Evolutionary conservation across 2,329 filamentous ascomycete species (phyloP), one percentile per base, ranked within the genome.

Genomic region (Cordyceps farinosa): DNA sequence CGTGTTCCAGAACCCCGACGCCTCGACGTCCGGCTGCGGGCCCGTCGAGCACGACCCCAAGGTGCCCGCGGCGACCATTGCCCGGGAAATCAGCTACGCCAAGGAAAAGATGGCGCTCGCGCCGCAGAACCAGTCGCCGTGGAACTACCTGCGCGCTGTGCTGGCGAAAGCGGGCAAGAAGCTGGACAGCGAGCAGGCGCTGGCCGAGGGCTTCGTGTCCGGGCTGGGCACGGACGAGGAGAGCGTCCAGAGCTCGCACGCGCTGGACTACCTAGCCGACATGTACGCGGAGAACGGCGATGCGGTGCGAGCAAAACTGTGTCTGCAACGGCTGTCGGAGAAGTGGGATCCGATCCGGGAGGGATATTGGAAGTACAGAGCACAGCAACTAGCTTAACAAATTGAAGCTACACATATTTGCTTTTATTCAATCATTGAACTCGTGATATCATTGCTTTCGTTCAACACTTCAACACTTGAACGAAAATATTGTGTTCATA

Each of bases 121-220:
- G 47, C 95, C 95, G 52, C 93, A 98, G 82, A 99, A 98, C 75
- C 90, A 92, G 75, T 94, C 90, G 68, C 85, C 92, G 1, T 99
- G 95, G 95, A 95, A 92, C 75, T 99, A 97, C 76, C 80, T 97
- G 15, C 82, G 87, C 38, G 95, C 91, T 3, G 87, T 92, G 53
- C 75, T 96, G 65, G 82, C 82, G 64, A 90, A 91, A 70, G 87
- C 86, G 1, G 87, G 82, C 0, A 74, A 87, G 36, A 70, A 75
- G 55, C 70, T 87, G 34, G 73, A 67, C 1, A 76, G 72, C 1
- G 74, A 82, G 6, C 77, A 79, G 64, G 78, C 71, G 17, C 87
- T 87, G 69, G 80, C 78, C 0, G 74, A 75, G 64, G 75, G 79
- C 60, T 86, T 87, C 67, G 80, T 84, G 3, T 81, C 74, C 27